Base-by-base conservation (phyloP, 257 asterid species). In the Coffea canephora region DNA sequence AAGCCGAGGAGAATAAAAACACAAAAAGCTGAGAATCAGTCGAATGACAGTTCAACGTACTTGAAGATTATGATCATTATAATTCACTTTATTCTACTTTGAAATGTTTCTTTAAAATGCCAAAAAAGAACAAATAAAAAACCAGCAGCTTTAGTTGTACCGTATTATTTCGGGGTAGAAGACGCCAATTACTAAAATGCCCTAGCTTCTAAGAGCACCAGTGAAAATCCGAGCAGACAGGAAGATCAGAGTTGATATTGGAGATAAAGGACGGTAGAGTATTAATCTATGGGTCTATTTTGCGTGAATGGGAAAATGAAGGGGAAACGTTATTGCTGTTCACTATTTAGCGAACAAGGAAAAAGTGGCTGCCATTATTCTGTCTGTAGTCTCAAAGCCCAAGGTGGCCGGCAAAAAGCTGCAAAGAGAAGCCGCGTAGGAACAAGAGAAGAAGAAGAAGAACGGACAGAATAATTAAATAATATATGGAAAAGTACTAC, bases 321-420 rank as follows among this genome's bases (percentile, higher is more conserved):
- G 67, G 31, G 72, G 36, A 68, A 69, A 23, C 45, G 82, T 77
- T 72, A 71, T 54, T 82, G 82, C 74, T 72, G 74, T 54, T 82
- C 41, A 80, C 69, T 74, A 16, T 76, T 75, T n/a, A 75, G 76
- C 69, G 54, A 75, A 82, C 73, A 77, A 71, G 79, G 54, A 77
- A 66, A 83, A 84, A 77, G 84, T 61, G 77, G 79, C 69, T 81
- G 19, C 55, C 74, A 84, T 85, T 67, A 87, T 87, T 86, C 75
- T 87, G 90, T 87, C 85, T 70, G 85, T 71, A 69, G 66, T 79
- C 81, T 82, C 87, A 81, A 66, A 19, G 69, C 73, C 78, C 86
- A 67, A 83, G 91, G 83, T 82, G 84, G 88, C 88, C 84, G 95
- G 98, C 98, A 91, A 94, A 48, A 94, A 91, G 92, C 94, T 89